Percentiles rank a stretch among this genome's conserved stretches.
These are phyloP conservation scores for Triangularia setosa DNA, from an alignment of 2,329 filamentous ascomycete species.

Conservation along the genomic window DNA sequence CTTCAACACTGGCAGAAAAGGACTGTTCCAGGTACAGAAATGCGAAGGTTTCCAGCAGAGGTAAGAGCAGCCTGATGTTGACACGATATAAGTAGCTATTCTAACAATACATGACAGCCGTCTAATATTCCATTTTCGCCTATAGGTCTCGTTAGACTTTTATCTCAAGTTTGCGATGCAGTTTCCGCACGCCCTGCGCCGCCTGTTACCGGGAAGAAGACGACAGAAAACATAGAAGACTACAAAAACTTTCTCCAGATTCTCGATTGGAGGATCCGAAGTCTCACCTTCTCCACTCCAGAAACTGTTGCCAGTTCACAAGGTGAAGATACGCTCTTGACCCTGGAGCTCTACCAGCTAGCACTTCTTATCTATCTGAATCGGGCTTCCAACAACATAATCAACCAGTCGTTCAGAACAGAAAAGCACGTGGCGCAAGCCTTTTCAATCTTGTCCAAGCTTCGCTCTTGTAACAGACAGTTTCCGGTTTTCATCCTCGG, in stretches of 20 bases:
- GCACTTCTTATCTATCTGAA: constrained; percentile 32
- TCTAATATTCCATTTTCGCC: neutral
- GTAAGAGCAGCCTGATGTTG: neutral
- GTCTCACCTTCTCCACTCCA: constrained; percentile 1
- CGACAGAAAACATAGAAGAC: constrained; percentile 10
- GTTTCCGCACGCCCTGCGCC: constrained; percentile 6
- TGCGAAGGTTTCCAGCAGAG: neutral
- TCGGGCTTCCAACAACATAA: constrained; percentile 21
- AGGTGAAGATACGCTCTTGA: neutral
- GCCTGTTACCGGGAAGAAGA: neutral
- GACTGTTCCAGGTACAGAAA: neutral
- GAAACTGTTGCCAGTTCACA: neutral
- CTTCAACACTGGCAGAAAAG: constrained; percentile 25
- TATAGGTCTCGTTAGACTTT: constrained; percentile 18
- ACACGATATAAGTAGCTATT: neutral
- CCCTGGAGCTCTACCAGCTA: constrained; percentile 28
- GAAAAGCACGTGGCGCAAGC: constrained; percentile 25
- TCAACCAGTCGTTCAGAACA: constrained; percentile 7
- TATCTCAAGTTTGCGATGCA: constrained; percentile 24
- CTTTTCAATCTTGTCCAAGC: constrained; percentile 24
- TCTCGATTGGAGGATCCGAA: constrained; percentile 30
- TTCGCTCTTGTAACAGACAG: constrained; percentile 25
- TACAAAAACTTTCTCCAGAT: constrained; percentile 25
- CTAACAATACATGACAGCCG: neutral
- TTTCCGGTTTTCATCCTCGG: constrained; percentile 29